Evolutionary conservation across 192 early-diverging fungal genomes (phyloP).

Genomic region (Podila epigama): DNA sequence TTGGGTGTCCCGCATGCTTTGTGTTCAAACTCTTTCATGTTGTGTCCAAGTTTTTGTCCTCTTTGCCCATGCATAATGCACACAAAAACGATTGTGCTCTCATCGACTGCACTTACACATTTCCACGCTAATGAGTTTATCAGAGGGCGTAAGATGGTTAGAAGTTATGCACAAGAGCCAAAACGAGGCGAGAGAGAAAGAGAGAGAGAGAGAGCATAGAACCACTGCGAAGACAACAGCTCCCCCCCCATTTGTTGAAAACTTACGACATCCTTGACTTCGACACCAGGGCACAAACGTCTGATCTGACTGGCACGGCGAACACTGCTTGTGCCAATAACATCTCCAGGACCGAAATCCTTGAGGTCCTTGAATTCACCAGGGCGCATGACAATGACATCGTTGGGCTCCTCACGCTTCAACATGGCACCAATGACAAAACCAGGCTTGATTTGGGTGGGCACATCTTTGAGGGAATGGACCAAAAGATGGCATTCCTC

Average conservation of each 20-base stretch:
- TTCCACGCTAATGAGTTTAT: constrained; percentile 12
- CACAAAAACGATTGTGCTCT: not conserved
- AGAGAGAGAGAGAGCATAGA: constrained; percentile 6
- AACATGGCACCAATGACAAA: constrained; percentile 86
- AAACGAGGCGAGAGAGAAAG: constrained; percentile 8
- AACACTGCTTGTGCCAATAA: constrained; percentile 90
- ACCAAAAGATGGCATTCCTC: constrained; percentile 84
- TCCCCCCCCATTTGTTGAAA: too few relatives aligned
- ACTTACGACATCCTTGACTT: constrained; percentile 79
- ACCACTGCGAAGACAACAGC: not conserved
- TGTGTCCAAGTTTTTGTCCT: too few relatives aligned
- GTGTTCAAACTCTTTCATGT: too few relatives aligned
- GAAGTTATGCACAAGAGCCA: too few relatives aligned
- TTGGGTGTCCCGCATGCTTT: too few relatives aligned
- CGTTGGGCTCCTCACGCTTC: constrained; percentile 90
- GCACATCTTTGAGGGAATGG: constrained; percentile 95
- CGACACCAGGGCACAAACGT: constrained; percentile 75
- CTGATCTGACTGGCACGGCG: constrained; percentile 88
- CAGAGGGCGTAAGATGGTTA: not conserved
- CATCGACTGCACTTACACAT: constrained; percentile 39
- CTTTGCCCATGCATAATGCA: not conserved
- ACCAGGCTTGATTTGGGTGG: constrained; percentile 81
- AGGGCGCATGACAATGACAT: constrained; percentile 80
- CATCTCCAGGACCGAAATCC: constrained; percentile 74
- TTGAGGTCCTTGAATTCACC: constrained; percentile 56